A percentile compares a stretch with the other conserved stretches of the same genome.
These are phyloP conservation scores for Gossypium sturtianum DNA, from an alignment of 345 rosid genomes.

Conservation along the genomic window DNA sequence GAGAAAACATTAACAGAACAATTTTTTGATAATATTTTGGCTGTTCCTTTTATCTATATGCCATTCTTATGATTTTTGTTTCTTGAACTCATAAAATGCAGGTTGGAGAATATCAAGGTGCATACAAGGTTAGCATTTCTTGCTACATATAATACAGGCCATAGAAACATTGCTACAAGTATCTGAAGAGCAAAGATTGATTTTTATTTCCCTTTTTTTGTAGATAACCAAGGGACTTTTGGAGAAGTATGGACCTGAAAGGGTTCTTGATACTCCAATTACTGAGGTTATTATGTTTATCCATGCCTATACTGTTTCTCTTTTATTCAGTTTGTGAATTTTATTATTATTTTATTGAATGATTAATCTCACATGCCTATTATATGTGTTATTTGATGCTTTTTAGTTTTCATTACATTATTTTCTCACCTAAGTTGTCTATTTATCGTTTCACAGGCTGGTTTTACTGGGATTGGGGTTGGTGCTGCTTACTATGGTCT, in stretches of 20 bases:
- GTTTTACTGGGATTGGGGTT: conserved; percentile 93
- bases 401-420: not conserved
- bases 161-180: not conserved
- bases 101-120: conserved; percentile 91
- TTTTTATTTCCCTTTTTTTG: conserved; percentile 1
- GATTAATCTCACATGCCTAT: not conserved
- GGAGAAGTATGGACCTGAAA: conserved; percentile 87
- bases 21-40: not conserved
- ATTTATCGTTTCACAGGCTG: conserved; percentile 49
- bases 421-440: conserved; percentile 3
- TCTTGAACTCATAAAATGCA: conserved; percentile 20
- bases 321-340: not conserved
- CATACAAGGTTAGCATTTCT: conserved; percentile 60
- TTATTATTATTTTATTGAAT: not conserved
- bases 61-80: not conserved
- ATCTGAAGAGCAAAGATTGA: not conserved
- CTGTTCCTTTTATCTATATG: not conserved
- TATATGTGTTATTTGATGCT: not conserved
- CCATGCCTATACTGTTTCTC: not conserved
- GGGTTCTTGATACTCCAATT: conserved; percentile 96
- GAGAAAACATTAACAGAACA: not conserved
- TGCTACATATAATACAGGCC: not conserved
- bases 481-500: conserved; percentile 94
- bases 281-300: conserved; percentile 54
- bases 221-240: conserved; percentile 51